Conservation (phyloP, 257 asterid species). For the Nicotiana obtusifolia region DNA sequence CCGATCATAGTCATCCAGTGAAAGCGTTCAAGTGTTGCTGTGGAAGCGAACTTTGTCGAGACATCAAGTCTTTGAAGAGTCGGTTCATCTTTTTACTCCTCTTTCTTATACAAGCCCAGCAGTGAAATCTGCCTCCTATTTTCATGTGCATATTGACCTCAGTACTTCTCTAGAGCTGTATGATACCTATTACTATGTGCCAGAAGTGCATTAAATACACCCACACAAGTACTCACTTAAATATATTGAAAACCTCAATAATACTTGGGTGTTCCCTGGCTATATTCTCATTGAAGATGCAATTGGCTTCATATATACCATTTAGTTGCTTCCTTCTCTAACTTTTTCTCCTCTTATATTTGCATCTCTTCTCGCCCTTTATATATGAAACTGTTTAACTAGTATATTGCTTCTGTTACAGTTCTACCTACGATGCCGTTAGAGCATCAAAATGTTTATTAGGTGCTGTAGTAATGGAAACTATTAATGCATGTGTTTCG, state of each 20-base stretch:
- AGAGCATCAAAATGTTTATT: background rate
- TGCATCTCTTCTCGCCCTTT: background rate
- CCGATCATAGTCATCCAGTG: slow-evolving; percentile 26
- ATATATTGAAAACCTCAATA: background rate
- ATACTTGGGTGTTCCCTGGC: background rate
- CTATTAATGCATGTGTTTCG: background rate
- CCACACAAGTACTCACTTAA: background rate
- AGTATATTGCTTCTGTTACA: background rate
- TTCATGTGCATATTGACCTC: background rate
- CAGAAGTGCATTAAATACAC: background rate
- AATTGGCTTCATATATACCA: background rate
- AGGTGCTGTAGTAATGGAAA: background rate
- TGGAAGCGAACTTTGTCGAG: slow-evolving; percentile 43
- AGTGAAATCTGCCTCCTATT: background rate
- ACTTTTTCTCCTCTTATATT: background rate
- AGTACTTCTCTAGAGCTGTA: background rate
- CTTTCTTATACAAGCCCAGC: background rate
- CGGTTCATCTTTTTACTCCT: slow-evolving; percentile 7
- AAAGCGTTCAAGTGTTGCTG: slow-evolving; percentile 45
- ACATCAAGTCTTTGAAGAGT: slow-evolving; percentile 22
- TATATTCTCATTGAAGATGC: background rate
- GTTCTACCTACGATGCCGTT: background rate
- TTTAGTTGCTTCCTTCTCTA: background rate
- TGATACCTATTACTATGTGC: background rate
- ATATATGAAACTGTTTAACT: background rate